These are phyloP conservation scores for Aspergillus uvarum DNA, from an alignment of 2,329 filamentous ascomycete species.

Conservation along the genomic window DNA sequence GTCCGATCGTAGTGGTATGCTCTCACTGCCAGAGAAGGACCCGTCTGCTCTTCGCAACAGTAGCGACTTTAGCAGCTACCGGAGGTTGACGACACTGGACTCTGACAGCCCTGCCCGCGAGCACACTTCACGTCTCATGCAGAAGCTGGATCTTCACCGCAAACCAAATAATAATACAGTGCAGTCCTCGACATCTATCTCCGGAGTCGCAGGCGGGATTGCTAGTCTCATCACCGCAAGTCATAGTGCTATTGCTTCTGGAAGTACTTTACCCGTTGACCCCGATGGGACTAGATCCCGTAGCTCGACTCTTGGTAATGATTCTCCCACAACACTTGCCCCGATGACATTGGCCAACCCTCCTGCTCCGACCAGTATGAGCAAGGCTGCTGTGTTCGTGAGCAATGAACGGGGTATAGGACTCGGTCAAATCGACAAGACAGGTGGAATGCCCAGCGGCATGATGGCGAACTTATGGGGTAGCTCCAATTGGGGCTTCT, in stretches of 20 bases:
- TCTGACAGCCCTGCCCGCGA: conserved; percentile 67
- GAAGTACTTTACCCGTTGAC: conserved; percentile 44
- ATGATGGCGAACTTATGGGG: conserved; percentile 95
- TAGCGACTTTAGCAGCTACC: conserved; percentile 62
- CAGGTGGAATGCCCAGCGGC: conserved; percentile 75
- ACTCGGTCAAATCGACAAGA: conserved; percentile 59
- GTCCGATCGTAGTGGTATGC: conserved; percentile 62
- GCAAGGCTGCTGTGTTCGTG: conserved; percentile 78
- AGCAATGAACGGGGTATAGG: conserved; percentile 72
- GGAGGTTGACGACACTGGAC: conserved; percentile 53
- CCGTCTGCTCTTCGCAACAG: conserved; percentile 62
- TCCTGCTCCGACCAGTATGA: conserved; percentile 80
- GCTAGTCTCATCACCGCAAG: conserved; percentile 83
- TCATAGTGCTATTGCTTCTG: conserved; percentile 72
- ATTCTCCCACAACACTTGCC: conserved; percentile 66
- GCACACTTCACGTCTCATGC: conserved; percentile 84
- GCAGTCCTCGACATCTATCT: conserved; percentile 44
- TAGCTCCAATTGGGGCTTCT: conserved; percentile 74
- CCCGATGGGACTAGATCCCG: conserved; percentile 37
- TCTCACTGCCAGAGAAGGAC: conserved; percentile 66
- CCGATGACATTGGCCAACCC: conserved; percentile 80
- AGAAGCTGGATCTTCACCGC: conserved; percentile 85
- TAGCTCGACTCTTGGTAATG: conserved; percentile 40
- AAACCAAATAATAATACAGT: conserved; percentile 64
- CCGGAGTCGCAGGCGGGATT: conserved; percentile 63